A percentile compares a stretch with the other conserved stretches of the same genome.
Conservation (phyloP, 345 rosid genomes). For the Murraya koenigii region DNA sequence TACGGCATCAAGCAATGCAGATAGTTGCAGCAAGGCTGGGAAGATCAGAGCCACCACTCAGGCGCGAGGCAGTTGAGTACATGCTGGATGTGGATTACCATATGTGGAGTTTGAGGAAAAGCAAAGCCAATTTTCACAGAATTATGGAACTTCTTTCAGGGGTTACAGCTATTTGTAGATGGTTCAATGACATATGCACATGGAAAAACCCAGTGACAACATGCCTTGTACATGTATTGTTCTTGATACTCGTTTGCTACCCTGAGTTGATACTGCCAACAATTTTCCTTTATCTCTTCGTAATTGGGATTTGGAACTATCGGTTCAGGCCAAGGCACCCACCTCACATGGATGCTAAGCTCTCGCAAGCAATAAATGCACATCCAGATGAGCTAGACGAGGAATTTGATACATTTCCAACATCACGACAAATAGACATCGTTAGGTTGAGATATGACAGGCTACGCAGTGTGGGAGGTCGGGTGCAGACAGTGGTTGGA, state of each 20-base stretch:
- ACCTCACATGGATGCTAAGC: constrained; percentile 85
- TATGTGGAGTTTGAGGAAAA: constrained; percentile 89
- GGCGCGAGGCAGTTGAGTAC: constrained; percentile 84
- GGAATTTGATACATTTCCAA: constrained; percentile 86
- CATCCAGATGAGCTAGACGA: constrained; percentile 94
- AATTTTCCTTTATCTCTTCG: constrained; percentile 79
- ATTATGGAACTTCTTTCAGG: constrained; percentile 77
- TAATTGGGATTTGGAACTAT: constrained; percentile 93
- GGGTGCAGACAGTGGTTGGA: constrained; percentile 84
- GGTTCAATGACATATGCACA: constrained; percentile 75
- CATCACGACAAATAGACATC: constrained; percentile 50
- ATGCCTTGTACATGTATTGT: constrained; percentile 65
- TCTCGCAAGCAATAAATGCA: constrained; percentile 66
- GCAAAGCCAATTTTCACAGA: constrained; percentile 89
- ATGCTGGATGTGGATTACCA: constrained; percentile 93
- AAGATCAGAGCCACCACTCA: constrained; percentile 87
- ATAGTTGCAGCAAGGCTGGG: constrained; percentile 76
- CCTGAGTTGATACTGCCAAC: constrained; percentile 91
- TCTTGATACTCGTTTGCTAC: constrained; percentile 81
- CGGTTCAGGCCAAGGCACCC: constrained; percentile 83
- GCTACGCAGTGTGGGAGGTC: constrained; percentile 74
- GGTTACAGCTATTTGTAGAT: constrained; percentile 58
- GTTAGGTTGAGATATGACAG: constrained; percentile 81
- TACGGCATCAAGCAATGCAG: constrained; percentile 85
- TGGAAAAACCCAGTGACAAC: constrained; percentile 95